Conservation (phyloP, 2,329 filamentous ascomycete genomes). For the Apiospora rasikravindrae region DNA sequence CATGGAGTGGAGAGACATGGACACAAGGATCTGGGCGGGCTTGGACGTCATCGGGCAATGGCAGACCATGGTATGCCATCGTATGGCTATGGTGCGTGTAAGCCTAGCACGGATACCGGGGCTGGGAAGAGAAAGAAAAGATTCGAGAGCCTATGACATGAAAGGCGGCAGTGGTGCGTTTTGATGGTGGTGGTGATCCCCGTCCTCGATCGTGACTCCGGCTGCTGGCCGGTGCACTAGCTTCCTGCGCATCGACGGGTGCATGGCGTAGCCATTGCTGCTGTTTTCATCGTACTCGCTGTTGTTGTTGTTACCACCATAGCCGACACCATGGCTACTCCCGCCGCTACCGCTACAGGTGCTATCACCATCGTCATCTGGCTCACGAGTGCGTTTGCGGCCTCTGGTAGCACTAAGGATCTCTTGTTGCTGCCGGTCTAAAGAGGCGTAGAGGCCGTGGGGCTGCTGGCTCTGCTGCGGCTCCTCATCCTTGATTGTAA, state of each 20-base stretch:
- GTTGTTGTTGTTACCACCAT: background rate
- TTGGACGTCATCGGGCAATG: background rate
- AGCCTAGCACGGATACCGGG: background rate
- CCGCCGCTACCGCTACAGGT: conserved; percentile 3
- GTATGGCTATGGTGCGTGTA: too few relatives aligned
- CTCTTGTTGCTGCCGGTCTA: background rate
- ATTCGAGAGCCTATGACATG: background rate
- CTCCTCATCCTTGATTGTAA: background rate
- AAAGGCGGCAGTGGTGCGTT: background rate
- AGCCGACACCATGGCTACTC: background rate
- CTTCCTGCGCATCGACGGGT: conserved; percentile 4
- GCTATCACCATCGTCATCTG: background rate
- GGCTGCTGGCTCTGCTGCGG: background rate
- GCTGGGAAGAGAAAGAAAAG: background rate
- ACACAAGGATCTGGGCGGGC: background rate
- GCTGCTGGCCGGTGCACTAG: background rate
- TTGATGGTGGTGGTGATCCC: background rate
- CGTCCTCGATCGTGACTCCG: background rate
- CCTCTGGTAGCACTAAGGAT: background rate
- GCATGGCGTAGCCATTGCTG: conserved; percentile 2
- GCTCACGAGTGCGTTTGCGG: background rate
- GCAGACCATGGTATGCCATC: background rate
- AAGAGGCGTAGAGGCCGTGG: background rate
- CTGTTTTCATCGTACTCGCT: background rate
- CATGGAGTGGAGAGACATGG: background rate